phyloP scores from a whole-genome alignment of 2,329 filamentous ascomycete species.

The Bipolaris oryzae region DNA sequence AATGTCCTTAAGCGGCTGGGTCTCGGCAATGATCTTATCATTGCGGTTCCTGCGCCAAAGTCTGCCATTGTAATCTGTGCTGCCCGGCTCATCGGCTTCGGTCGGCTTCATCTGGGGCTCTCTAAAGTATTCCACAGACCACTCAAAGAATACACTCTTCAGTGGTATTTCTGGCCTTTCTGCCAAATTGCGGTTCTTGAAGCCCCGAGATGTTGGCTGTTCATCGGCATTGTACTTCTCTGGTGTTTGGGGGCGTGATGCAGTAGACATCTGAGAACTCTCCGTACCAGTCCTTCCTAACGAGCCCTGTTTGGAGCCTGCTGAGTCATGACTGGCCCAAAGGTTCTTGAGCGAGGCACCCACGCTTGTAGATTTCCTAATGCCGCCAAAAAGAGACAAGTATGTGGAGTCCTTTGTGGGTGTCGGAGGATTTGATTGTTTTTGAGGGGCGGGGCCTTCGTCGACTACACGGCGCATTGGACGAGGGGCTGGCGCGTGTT shows the following conservation, averaged over 20 bases:
- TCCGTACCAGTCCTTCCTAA: conserved; percentile 56
- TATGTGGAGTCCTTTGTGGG: conserved; percentile 65
- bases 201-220: conserved; percentile 80
- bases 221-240: conserved; percentile 73
- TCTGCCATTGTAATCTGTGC: conserved; percentile 92
- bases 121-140: conserved; percentile 96
- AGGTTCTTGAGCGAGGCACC: conserved; percentile 68
- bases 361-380: conserved; percentile 68
- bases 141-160: conserved; percentile 84
- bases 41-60: conserved; percentile 93
- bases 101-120: conserved; percentile 98
- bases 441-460: conserved; percentile 49
- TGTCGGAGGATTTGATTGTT: conserved; percentile 53
- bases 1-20: conserved; percentile 89
- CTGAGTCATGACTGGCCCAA: conserved; percentile 51
- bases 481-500: conserved; percentile 51
- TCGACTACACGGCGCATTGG: conserved; percentile 48
- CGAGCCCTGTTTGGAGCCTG: conserved; percentile 36
- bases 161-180: conserved; percentile 72
- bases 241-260: conserved; percentile 69
- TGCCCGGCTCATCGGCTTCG: conserved; percentile 94
- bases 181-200: conserved; percentile 65
- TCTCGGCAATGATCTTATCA: conserved; percentile 88
- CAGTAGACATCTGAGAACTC: conserved; percentile 70
- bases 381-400: conserved; percentile 59